A percentile compares a stretch with the other conserved stretches of the same genome.
Conservation (phyloP, 495 filamentous ascomycete genomes). For the Penicillium canescens region DNA sequence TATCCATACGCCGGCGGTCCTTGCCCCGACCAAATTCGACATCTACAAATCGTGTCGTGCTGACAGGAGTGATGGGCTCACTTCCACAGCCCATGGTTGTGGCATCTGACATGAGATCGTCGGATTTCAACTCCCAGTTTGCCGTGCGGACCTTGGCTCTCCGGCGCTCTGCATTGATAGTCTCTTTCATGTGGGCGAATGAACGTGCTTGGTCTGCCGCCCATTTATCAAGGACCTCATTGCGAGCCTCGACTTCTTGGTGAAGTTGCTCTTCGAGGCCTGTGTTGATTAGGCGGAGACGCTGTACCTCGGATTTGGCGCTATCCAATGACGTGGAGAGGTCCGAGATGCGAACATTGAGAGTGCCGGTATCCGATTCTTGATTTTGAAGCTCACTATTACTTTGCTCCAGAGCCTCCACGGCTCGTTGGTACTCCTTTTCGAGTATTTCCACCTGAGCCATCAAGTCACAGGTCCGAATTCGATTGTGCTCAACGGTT, state of each 20-base stretch:
- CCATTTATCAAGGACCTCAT: constrained; percentile 41
- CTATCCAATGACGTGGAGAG: constrained; percentile 38
- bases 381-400: constrained; percentile 31
- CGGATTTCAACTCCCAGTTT: constrained; percentile 45
- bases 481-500: constrained; percentile 34
- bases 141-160: constrained; percentile 40
- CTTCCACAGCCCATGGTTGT: constrained; percentile 36
- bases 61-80: constrained; percentile 49
- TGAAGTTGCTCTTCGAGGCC: constrained; percentile 38
- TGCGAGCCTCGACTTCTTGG: constrained; percentile 36
- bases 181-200: constrained; percentile 43
- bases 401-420: constrained; percentile 30
- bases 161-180: constrained; percentile 34
- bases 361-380: constrained; percentile 42
- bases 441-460: constrained; percentile 34
- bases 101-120: constrained; percentile 53
- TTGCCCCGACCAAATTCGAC: constrained; percentile 49
- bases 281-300: constrained; percentile 31
- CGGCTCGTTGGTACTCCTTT: constrained; percentile 25
- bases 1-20: constrained; percentile 53
- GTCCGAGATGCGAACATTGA: constrained; percentile 43
- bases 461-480: constrained; percentile 36
- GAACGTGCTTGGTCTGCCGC: constrained; percentile 37
- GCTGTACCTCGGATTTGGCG: constrained; percentile 31
- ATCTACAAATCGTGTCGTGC: constrained; percentile 45